phyloP scores from a whole-genome alignment of 805 yeast genomes.

The Candida ortonii region DNA sequence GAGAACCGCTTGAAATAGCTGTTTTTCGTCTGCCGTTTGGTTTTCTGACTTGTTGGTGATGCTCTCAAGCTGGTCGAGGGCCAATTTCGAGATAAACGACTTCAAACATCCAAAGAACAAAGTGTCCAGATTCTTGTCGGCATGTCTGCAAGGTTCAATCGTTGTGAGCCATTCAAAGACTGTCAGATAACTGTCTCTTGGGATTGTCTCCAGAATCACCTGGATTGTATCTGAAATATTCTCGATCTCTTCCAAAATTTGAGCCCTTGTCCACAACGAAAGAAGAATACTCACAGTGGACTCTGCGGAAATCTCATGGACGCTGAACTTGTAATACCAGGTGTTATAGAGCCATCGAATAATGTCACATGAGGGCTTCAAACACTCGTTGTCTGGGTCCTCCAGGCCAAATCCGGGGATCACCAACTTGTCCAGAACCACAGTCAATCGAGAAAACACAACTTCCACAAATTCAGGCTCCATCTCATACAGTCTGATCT shows the following conservation, averaged over 20 bases:
- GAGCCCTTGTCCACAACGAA: constrained; percentile 14
- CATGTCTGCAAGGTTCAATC: constrained; percentile 11
- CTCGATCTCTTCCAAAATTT: constrained; percentile 2
- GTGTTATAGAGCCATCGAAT: constrained; percentile 18
- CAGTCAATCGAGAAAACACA: constrained; percentile 11
- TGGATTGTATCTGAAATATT: constrained; percentile 10
- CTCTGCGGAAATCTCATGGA: constrained; percentile 8
- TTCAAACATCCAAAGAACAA: constrained; percentile 14
- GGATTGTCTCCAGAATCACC: constrained; percentile 12
- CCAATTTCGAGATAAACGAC: constrained; percentile 15
- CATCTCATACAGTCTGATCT: constrained; percentile 12
- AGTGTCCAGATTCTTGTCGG: constrained; percentile 6
- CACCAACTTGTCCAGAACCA: constrained; percentile 18
- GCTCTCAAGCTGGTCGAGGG: constrained; percentile 16
- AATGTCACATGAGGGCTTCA: constrained; percentile 16
- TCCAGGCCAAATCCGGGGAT: constrained; percentile 12
- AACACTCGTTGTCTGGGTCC: constrained; percentile 4
- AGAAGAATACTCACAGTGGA: constrained; percentile 11
- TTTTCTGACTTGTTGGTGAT: constrained; percentile 3
- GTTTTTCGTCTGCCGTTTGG: neutral
- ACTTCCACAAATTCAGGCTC: constrained; percentile 12
- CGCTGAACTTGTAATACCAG: constrained; percentile 10
- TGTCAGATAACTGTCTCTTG: constrained; percentile 3
- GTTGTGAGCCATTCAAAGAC: constrained; percentile 15
- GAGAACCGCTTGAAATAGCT: constrained; percentile 10